Percentiles rank a stretch among this genome's conserved stretches.
Evolutionary conservation across 1,139 yeast genomes (phyloP).

Genomic region (Pichiaceae sp.): DNA sequence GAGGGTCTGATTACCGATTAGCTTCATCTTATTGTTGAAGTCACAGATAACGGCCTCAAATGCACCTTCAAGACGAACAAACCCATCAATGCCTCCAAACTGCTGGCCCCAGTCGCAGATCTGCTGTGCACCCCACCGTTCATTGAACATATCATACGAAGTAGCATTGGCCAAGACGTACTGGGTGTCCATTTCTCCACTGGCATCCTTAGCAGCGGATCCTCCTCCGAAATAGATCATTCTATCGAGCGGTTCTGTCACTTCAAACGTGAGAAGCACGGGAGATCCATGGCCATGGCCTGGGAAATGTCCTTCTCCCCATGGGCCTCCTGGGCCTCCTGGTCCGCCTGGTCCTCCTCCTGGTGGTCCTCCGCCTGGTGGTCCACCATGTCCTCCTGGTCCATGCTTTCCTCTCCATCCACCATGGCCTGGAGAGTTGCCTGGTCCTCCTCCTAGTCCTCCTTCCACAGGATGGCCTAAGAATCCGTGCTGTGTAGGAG

Average conservation of each 20-base stretch:
- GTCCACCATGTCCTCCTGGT: constrained; percentile 4
- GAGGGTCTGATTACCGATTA: constrained; percentile 35
- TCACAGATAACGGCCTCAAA: constrained; percentile 50
- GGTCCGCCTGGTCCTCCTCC: constrained; percentile 1
- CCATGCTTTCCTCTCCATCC: too few relatives aligned
- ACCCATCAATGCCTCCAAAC: constrained; percentile 39
- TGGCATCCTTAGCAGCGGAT: constrained; percentile 42
- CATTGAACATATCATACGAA: constrained; percentile 27
- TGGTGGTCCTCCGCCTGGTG: background rate
- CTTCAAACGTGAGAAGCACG: constrained; percentile 33
- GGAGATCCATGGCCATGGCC: constrained; percentile 6
- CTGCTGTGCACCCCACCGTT: constrained; percentile 32
- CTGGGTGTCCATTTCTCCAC: constrained; percentile 58
- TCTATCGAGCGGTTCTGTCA: constrained; percentile 34
- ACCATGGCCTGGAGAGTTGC: too few relatives aligned
- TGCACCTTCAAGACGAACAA: constrained; percentile 45
- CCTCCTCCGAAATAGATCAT: constrained; percentile 49
- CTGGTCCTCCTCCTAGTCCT: too few relatives aligned
- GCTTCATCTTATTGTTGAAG: constrained; percentile 32
- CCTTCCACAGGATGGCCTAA: too few relatives aligned
- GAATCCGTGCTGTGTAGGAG: too few relatives aligned
- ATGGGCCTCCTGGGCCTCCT: background rate
- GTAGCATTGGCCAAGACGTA: constrained; percentile 27
- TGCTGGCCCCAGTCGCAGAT: constrained; percentile 44
- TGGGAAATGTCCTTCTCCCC: too few relatives aligned